Evolutionary conservation across 2,329 filamentous ascomycete genomes (phyloP).

Genomic region (Talaromyces sp.): DNA sequence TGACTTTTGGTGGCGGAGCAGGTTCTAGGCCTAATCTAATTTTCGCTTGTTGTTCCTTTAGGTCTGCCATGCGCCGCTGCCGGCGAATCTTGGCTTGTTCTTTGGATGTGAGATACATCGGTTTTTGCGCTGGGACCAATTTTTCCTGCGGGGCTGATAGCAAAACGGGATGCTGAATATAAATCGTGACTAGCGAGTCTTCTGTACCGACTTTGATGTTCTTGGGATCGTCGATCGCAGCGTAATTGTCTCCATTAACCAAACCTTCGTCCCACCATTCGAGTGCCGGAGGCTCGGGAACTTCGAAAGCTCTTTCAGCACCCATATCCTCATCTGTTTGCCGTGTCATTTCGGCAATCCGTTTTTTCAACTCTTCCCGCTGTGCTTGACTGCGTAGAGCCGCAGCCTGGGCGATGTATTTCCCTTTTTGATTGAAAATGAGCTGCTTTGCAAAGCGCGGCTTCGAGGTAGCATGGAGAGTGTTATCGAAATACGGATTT

Average conservation of each 20-base stretch:
- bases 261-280: constrained; percentile 98
- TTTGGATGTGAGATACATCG: constrained; percentile 85
- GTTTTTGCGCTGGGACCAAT: constrained; percentile 70
- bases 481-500: constrained; percentile 82
- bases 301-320: constrained; percentile 81
- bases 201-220: constrained; percentile 69
- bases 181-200: constrained; percentile 85
- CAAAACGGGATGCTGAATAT: constrained; percentile 88
- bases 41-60: constrained; percentile 96
- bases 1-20: constrained; percentile 90
- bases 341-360: constrained; percentile 79
- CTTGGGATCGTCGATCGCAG: constrained; percentile 59
- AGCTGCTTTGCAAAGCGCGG: constrained; percentile 69
- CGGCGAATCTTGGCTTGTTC: constrained; percentile 89
- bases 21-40: constrained; percentile 86
- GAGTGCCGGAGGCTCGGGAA: constrained; percentile 77
- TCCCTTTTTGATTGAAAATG: constrained; percentile 90
- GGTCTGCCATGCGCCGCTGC: constrained; percentile 83
- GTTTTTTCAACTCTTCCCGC: constrained; percentile 90
- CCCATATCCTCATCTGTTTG: constrained; percentile 90
- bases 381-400: constrained; percentile 81
- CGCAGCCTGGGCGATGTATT: constrained; percentile 93
- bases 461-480: constrained; percentile 57
- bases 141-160: constrained; percentile 90
- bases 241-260: constrained; percentile 70